Percentiles rank a stretch among this genome's conserved stretches.
These are phyloP conservation scores for Straminergon stramineum DNA, from an alignment of 225 moss, liverwort and hornwort genomes.

Conservation along the genomic window DNA sequence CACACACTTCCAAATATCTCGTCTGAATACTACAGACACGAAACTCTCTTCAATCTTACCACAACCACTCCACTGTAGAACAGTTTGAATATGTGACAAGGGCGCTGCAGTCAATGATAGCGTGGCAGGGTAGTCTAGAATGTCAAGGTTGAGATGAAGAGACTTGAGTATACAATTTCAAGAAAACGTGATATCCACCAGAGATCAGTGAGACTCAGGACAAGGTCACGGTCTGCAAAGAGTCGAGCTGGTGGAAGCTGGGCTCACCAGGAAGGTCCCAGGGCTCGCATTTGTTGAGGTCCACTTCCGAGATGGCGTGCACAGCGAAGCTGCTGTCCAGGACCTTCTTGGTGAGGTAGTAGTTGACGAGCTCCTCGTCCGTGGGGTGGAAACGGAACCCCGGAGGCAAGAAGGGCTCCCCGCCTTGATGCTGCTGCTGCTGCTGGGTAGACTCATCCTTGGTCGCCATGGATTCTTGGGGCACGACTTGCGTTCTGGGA, in stretches of 20 bases:
- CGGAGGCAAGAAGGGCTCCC: conserved; percentile 34
- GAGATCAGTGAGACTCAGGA: background rate
- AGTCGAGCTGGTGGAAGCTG: background rate
- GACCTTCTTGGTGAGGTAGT: conserved; percentile 43
- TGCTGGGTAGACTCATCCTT: conserved; percentile 14
- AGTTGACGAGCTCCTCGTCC: conserved; percentile 46
- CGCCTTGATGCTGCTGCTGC: background rate
- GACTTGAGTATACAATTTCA: background rate
- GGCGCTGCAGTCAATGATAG: no score
- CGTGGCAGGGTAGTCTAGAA: background rate
- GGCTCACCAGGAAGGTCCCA: conserved; percentile 46
- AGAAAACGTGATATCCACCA: background rate
- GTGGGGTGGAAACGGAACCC: conserved; percentile 53
- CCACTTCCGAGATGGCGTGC: conserved; percentile 44
- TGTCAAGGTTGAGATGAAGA: background rate
- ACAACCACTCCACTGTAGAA: background rate
- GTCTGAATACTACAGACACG: background rate
- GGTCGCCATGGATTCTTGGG: conserved; percentile 13
- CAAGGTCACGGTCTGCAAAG: background rate
- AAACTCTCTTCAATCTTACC: background rate
- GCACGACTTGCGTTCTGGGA: background rate
- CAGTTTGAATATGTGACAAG: background rate
- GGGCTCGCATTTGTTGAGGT: conserved; percentile 55
- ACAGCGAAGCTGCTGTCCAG: conserved; percentile 32
- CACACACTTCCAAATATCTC: background rate